Conservation (phyloP, 73 alveolate species). For the Paraurostyla sp. region DNA sequence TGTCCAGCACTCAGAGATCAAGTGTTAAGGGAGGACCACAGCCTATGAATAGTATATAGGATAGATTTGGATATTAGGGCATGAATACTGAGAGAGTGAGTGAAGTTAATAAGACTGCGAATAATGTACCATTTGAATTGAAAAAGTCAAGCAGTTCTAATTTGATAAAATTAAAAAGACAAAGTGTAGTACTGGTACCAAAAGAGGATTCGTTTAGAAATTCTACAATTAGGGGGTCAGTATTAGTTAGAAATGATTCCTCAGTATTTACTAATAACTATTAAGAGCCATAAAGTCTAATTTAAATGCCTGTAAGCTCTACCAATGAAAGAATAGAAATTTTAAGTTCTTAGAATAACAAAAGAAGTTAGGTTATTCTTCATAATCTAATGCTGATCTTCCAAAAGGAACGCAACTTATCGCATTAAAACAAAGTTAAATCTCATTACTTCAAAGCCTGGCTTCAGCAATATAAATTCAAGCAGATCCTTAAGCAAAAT, state of each 20-base stretch:
- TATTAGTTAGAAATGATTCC: slow-evolving; percentile 12
- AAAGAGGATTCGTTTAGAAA: slow-evolving; percentile 14
- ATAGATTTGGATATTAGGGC: neutral
- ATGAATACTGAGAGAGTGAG: neutral
- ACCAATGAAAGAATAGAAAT: neutral
- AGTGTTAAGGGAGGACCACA: too few species aligned
- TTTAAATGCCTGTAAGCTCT: too few species aligned
- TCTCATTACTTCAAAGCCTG: neutral
- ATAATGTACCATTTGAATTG: slow-evolving; percentile 6
- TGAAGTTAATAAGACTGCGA: neutral
- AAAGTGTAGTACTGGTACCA: neutral
- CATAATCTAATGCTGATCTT: neutral
- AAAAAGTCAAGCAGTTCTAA: slow-evolving; percentile 22
- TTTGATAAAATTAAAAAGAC: neutral
- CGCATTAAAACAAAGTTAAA: neutral
- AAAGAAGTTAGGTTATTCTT: neutral
- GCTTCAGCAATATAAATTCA: neutral
- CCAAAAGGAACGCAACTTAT: too few species aligned
- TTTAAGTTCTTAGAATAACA: neutral
- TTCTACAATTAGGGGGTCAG: slow-evolving; percentile 18
- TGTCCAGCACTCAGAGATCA: neutral
- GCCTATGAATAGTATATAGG: neutral
- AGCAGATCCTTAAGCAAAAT: neutral
- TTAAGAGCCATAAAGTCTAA: too few species aligned
- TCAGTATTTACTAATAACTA: neutral